phyloP scores from a whole-genome alignment of 2,329 filamentous ascomycete genomes.

The Chrysoporthe puriensis region DNA sequence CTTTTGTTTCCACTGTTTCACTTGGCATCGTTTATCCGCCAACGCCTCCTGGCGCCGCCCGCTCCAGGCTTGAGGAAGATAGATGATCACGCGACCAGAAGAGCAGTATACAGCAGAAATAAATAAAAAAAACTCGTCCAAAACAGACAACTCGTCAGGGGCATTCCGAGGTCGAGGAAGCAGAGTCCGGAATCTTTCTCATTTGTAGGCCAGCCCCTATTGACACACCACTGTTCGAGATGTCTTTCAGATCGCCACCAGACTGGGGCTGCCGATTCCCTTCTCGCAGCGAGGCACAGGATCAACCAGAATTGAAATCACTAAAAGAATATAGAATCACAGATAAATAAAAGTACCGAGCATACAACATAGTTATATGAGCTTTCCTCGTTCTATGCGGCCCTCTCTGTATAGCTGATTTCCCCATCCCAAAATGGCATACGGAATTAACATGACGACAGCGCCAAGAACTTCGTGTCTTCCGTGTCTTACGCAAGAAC shows the following conservation, averaged over 20 bases:
- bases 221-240: background rate
- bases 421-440: background rate
- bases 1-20: conserved; percentile 6
- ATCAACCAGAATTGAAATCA: too few relatives aligned
- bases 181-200: too few relatives aligned
- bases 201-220: background rate
- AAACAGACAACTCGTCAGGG: background rate
- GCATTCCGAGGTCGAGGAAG: background rate
- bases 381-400: background rate
- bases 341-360: background rate
- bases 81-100: background rate
- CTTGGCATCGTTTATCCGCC: background rate
- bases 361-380: background rate
- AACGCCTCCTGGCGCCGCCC: background rate
- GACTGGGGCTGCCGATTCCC: background rate
- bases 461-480: background rate
- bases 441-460: background rate
- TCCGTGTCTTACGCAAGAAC: background rate
- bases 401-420: background rate
- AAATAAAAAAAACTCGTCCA: too few relatives aligned
- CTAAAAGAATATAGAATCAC: too few relatives aligned
- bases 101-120: background rate
- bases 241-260: background rate
- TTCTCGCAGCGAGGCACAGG: background rate
- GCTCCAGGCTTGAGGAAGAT: background rate